These are phyloP conservation scores for Hypholoma fasciculare DNA, from an alignment of 768 basidiomycete species.

Conservation along the genomic window DNA sequence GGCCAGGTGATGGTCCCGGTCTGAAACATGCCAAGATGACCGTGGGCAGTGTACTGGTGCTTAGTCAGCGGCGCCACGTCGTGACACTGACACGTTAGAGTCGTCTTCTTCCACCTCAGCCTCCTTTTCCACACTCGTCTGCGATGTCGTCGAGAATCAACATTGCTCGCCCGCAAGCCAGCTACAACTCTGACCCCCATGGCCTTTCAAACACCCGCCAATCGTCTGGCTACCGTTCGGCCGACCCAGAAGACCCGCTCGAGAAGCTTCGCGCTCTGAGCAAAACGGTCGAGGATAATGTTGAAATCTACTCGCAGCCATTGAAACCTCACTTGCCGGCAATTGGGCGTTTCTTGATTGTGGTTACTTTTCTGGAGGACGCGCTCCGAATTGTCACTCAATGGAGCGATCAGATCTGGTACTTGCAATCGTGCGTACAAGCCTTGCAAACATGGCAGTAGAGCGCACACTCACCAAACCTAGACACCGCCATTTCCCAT, in stretches of 20 bases:
- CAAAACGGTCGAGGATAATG: constrained; percentile 84
- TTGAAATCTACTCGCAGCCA: constrained; percentile 92
- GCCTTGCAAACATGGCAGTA: too few relatives aligned
- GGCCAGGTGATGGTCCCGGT: background rate
- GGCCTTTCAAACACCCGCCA: constrained; percentile 74
- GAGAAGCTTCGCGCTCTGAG: constrained; percentile 73
- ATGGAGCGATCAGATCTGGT: constrained; percentile 98
- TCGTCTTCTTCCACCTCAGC: constrained; percentile 16
- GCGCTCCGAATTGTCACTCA: constrained; percentile 91
- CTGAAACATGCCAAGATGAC: constrained; percentile 1
- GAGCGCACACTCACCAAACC: background rate
- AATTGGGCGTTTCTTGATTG: constrained; percentile 94
- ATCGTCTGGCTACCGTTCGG: constrained; percentile 73
- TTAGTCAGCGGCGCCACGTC: constrained; percentile 50
- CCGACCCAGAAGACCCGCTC: constrained; percentile 79
- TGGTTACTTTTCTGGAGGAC: constrained; percentile 98
- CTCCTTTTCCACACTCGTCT: constrained; percentile 25
- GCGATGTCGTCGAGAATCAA: constrained; percentile 82
- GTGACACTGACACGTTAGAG: constrained; percentile 44
- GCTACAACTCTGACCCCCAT: constrained; percentile 69
- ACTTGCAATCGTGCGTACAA: constrained; percentile 81
- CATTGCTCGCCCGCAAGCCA: constrained; percentile 70
- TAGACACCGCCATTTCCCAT: constrained; percentile 94
- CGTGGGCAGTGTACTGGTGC: constrained; percentile 10
- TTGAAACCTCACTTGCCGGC: constrained; percentile 92